Evolutionary conservation across 169 alveolate genomes (phyloP), one percentile per base, ranked within the genome.

Genomic region (Theileria equi): DNA sequence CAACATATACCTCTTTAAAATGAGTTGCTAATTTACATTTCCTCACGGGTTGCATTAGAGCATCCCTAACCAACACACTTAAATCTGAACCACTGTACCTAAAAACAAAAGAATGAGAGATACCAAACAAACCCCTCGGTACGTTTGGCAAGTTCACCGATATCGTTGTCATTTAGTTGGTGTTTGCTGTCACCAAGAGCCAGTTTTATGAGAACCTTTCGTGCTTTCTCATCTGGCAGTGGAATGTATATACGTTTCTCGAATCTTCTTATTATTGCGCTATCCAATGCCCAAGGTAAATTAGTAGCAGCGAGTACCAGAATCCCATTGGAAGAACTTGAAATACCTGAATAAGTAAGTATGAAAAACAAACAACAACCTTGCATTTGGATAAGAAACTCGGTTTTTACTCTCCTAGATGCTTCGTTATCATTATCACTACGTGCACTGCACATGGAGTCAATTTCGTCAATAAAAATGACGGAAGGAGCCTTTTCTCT

Each of bases 391-490:
- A 97, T 98, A 47, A 98, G 89, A 76, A 98, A 97, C 90, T 98
- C 99, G n/a, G 99, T 97, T 69, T 97, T 98, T 48, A 98, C 95
- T 67, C 99, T 91, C 40, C 99, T 88, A 13, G 98, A 89, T 0
- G 99, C 94, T 38, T 98, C 99, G 76, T 96, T 95, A 77, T 97
- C 99, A 44, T 97, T 97, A 48, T 95, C 99, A 49, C 87, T 81
- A 54, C 95, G 80, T 49, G 94, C 82, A 31, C 98, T 95, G 78
- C 99, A 96, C 63, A 97, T 76, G 23, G 98, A 94, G 90, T 97
- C 99, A 34, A 96, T 92, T 91, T 98, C 99, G 80, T 98, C 99
- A 57, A 97, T 94, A 82, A 98, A 98, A 21, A 98, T 96, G 28
- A 98, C 95, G 35, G 99, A 86, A 3, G 99, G 99, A 31, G 94